Evolutionary conservation across 1,139 yeast genomes (phyloP), one percentile per base, ranked within the genome.

Genomic region (Hemisphaericaspora xylofermentans): DNA sequence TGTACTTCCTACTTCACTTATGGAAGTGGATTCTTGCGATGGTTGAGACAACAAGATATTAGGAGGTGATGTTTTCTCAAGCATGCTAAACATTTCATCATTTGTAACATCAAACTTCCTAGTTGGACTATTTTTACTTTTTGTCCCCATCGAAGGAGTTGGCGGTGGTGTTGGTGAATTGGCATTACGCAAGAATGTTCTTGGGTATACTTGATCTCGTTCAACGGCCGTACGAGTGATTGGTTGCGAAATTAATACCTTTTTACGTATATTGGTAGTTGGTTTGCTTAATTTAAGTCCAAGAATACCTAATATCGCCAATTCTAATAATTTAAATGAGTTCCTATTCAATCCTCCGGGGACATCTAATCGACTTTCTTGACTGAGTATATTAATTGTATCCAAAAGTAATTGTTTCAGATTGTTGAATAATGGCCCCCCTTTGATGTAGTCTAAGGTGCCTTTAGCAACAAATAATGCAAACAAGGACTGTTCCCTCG

Each of bases 401-500:
- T 68, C 75, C 24, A 70, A 60, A 28, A 84, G 61, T 36, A 84
- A 61, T 28, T 65, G 71, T 48, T 82, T 84, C 57, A 84, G 80
- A 38, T 83, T 88, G 55, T 78, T 84, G 53, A 83, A 80, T 43
- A 88, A 63, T 1, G 93, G 83, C 0, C 96, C 96, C 19, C 93
- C 89, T 56, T 87, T 81, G 2, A 88, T 82, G 57, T 87, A 88
- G 49, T 88, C 96, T 43, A 88, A 68, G 0, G 88, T 79, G 8
- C 95, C 91, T 49, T 82, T 82, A 1, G 95, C 87, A 15, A 87
- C 86, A 42, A 88, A 60, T 14, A 88, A 66, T 0, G 89, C 75
- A 47, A 84, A 74, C 36, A 89, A 67, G 1, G 89, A 80, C 51
- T 80, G 79, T 45, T 84, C 79, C 43, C 94, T 65, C 0, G 89